Conservation (phyloP, 2,329 filamentous ascomycete genomes). For the Colletotrichum karsti region DNA sequence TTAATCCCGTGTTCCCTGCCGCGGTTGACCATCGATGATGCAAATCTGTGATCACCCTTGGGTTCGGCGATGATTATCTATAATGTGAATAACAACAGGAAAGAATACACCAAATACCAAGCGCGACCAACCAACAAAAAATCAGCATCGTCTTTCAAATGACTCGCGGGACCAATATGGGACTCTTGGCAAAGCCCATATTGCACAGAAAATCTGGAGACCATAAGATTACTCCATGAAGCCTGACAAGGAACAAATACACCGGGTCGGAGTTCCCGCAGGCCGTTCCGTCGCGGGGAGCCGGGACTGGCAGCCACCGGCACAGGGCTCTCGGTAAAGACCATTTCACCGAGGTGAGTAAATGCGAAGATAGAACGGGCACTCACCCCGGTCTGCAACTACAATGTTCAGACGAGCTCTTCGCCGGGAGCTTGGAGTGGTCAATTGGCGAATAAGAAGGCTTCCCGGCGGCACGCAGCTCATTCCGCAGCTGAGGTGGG, state of each 20-base stretch:
- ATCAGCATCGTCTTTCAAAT: no score
- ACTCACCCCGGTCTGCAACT: not conserved
- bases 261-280: not conserved
- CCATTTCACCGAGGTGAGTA: no score
- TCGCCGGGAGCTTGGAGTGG: not conserved
- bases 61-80: no score
- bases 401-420: not conserved
- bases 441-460: slow-evolving; percentile 19
- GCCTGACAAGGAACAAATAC: not conserved
- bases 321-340: not conserved
- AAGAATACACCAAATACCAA: no score
- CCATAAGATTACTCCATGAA: not conserved
- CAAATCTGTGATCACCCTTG: no score
- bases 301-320: no score
- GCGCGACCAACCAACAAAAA: no score
- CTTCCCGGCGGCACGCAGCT: slow-evolving; percentile 8
- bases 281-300: not conserved
- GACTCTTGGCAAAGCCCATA: slow-evolving; percentile 12
- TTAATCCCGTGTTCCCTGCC: no score
- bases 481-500: not conserved
- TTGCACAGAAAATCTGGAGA: not conserved
- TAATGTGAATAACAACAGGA: no score
- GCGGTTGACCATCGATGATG: no score
- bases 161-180: slow-evolving; percentile 17
- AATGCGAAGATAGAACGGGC: not conserved